Evolutionary conservation across 2,329 filamentous ascomycete species (phyloP), one percentile per base, ranked within the genome.

Genomic region (Beauveria sp.): DNA sequence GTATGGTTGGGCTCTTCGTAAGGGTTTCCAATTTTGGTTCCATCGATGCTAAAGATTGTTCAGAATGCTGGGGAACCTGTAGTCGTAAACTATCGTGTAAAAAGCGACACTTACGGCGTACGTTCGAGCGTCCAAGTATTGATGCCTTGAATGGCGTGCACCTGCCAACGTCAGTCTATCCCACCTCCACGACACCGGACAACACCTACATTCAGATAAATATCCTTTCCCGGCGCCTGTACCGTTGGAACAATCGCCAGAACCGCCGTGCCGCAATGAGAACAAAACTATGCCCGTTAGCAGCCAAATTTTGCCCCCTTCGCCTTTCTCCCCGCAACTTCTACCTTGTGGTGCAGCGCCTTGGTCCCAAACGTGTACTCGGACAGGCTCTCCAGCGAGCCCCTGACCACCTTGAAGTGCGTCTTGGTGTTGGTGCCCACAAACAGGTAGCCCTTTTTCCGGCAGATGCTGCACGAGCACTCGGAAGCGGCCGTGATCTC

Each of bases 401-500:
- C 82, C 68, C 80, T 80, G 68, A 82, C 71, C 59, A 83, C 68
- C n/a, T 67, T 75, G 60, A 83, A 71, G 48, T 70, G 63, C 42
- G 71, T 67, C 3, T 65, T 67, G 0, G 66, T 64, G 4, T 68
- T 67, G 7, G 72, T 69, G 40, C 75, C 69, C 22, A 73, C 51
- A 69, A 72, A 80, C 43, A 80, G 68, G 49, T 78, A 77, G 18
- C 72, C 78, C 68, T 80, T 81, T 66, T 77, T 81, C 67, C 65
- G 67, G 70, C 88, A 88, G 65, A 88, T 83, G 73, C 85, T 88
- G 74, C 88, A 90, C 72, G 87, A 86, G 74, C 88, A 88, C 68
- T 83, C 77, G 5, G 73, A 69, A 6, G 78, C 79, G 5, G 77
- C 71, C 67, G 82, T 83, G 64, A 89, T 78, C 69, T 88, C 83